phyloP scores from a whole-genome alignment of 2,329 filamentous ascomycete species.

The Trichophyton equinum region DNA sequence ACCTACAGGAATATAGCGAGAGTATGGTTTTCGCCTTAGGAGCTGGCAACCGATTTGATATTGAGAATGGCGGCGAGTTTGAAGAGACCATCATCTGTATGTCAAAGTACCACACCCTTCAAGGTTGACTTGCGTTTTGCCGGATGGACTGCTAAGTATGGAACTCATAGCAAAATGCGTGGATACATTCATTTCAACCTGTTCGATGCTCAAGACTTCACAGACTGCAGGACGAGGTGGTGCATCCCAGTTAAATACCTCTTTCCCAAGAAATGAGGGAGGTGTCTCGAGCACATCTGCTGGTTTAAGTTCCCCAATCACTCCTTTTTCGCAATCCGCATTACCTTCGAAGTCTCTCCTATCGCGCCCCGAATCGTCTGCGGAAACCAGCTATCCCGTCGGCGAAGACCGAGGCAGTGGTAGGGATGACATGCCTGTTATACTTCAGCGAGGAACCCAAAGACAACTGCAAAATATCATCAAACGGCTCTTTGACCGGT shows the following conservation, averaged over 20 bases:
- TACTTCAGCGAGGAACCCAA: conserved; percentile 61
- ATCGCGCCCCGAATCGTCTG: conserved; percentile 59
- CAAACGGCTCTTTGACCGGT: conserved; percentile 80
- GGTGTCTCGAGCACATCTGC: conserved; percentile 55
- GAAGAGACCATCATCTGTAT: conserved; percentile 92
- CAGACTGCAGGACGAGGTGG: conserved; percentile 36
- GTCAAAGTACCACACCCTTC: conserved; percentile 14
- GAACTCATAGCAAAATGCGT: conserved; percentile 63
- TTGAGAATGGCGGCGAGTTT: conserved; percentile 83
- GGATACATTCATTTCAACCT: conserved; percentile 87
- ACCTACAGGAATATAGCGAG: conserved; percentile 96
- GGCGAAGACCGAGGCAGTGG: conserved; percentile 44
- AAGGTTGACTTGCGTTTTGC: not conserved
- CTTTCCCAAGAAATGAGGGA: conserved; percentile 56
- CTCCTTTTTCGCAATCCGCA: conserved; percentile 87
- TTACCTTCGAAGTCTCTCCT: conserved; percentile 88
- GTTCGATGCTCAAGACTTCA: conserved; percentile 46
- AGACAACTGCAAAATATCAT: conserved; percentile 72
- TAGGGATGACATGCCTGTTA: conserved; percentile 46
- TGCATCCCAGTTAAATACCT: conserved; percentile 59
- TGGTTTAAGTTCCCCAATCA: conserved; percentile 70
- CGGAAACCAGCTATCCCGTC: conserved; percentile 44
- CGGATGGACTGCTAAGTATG: not conserved
- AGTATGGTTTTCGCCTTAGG: conserved; percentile 97
- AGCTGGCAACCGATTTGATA: conserved; percentile 86